These are phyloP conservation scores for Xylaria sp. DNA, from an alignment of 2,329 filamentous ascomycete genomes.

Conservation along the genomic window DNA sequence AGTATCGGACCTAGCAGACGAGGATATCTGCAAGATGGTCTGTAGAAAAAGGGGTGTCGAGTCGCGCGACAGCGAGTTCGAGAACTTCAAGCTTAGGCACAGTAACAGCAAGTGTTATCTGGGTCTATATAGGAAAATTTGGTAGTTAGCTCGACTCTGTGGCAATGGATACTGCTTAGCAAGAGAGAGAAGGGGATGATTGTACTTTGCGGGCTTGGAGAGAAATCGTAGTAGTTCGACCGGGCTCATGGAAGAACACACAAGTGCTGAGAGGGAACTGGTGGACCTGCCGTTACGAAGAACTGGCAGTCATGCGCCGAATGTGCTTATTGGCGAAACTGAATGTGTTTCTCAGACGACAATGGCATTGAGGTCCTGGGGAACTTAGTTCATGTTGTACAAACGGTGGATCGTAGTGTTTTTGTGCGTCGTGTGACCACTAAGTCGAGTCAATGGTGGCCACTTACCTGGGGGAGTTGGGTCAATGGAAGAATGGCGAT, in stretches of 20 bases:
- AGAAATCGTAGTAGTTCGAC: conserved; percentile 91
- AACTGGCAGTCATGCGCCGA: conserved; percentile 23
- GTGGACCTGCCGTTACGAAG: conserved; percentile 32
- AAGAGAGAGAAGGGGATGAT: conserved; percentile 8
- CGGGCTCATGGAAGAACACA: conserved; percentile 79
- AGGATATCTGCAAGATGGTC: conserved; percentile 62
- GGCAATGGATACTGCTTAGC: background rate
- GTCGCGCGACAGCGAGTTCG: background rate
- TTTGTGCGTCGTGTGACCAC: conserved; percentile 33
- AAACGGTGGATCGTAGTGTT: background rate
- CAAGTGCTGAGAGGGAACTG: conserved; percentile 32
- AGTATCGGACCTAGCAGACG: conserved; percentile 88
- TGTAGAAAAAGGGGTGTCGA: conserved; percentile 17
- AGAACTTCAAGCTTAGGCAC: conserved; percentile 25
- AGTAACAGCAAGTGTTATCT: conserved; percentile 61
- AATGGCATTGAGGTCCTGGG: conserved; percentile 4
- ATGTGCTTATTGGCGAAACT: background rate
- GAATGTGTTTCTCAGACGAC: conserved; percentile 3
- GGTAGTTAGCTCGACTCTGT: conserved; percentile 3
- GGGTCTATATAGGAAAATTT: conserved; percentile 51
- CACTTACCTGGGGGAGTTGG: background rate
- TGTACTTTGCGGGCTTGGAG: conserved; percentile 92
- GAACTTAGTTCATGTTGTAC: background rate
- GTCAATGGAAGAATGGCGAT: background rate
- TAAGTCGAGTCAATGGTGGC: background rate